phyloP scores from a whole-genome alignment of 2,329 filamentous ascomycete species.

The Thermoascus crustaceus region DNA sequence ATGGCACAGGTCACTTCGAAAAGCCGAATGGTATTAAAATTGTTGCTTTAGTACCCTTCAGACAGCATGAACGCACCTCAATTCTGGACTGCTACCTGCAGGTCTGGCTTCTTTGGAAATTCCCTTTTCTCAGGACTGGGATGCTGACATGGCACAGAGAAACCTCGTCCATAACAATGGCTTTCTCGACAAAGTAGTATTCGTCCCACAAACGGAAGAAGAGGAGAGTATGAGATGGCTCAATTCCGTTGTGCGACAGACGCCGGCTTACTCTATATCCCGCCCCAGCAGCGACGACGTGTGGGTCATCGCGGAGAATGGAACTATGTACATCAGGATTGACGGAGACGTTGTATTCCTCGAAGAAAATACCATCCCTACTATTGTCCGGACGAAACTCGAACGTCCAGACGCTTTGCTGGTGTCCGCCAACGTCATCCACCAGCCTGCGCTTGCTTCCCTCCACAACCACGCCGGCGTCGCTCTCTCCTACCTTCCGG shows the following conservation, averaged over 20 bases:
- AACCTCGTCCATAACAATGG: conserved; percentile 34
- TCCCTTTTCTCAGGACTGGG: background rate
- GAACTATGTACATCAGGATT: conserved; percentile 35
- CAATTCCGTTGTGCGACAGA: conserved; percentile 20
- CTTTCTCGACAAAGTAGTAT: conserved; percentile 36
- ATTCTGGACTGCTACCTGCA: conserved; percentile 37
- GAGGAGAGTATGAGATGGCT: conserved; percentile 31
- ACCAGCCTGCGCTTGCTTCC: conserved; percentile 47
- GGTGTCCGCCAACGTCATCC: conserved; percentile 51
- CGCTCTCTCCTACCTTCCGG: conserved; percentile 48
- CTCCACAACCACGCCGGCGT: conserved; percentile 48
- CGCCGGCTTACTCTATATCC: conserved; percentile 21
- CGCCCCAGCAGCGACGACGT: conserved; percentile 7
- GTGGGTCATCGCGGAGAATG: conserved; percentile 14
- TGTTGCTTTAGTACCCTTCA: conserved; percentile 34
- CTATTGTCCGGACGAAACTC: conserved; percentile 46
- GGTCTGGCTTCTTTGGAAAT: conserved; percentile 15
- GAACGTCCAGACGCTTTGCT: conserved; percentile 44
- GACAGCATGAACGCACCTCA: conserved; percentile 22
- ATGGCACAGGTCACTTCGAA: conserved; percentile 15
- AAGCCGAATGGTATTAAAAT: conserved; percentile 31
- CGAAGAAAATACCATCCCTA: conserved; percentile 42
- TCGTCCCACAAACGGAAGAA: conserved; percentile 32
- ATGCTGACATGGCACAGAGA: conserved; percentile 14
- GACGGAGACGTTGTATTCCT: conserved; percentile 38